Base-by-base conservation (phyloP, 495 filamentous ascomycete genomes). In the Annulohypoxylon maeteangense region DNA sequence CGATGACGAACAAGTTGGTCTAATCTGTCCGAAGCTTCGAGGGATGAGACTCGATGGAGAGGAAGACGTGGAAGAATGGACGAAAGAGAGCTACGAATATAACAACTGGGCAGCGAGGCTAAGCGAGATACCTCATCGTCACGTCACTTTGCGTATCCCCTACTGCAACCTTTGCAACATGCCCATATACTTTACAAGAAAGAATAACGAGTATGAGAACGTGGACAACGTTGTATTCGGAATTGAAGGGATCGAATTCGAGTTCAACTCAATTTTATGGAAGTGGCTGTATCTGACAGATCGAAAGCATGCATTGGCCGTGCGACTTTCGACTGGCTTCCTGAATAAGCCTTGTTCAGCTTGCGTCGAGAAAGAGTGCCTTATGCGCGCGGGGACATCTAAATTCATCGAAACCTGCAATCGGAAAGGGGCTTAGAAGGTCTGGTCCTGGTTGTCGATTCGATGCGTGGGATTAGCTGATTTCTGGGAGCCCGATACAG, bases 111-210 rank as follows among this genome's bases (percentile, higher is more conserved):
- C 61, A 23, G 61, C 61, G n/a, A 34, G 59, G 27, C 8, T 63
- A 4, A 50, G 16, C 36, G 64, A 67, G 74, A 65, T 20, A 1
- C 18, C 7, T 69, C 68, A 71, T 47, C 62, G 68, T 10, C 1
- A 1, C 0, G 36, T 71, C 0, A 71, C 62, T 3, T 7, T 71
- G 10, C 57, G 57, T 0, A 57, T 71, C 18, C 68, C 68, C 4
- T 53, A 5, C 16, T 71, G 68, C 42, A 50, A 54, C 14, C 40
- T 71, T 5, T 71, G 68, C 38, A 25, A 59, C n/a, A 23, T 42
- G 10, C 62, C 68, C 7, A 31, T n/a, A 10, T 65, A 61, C 18
- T 50, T 48, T 57, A 18, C 14, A 29, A 25, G 27, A 11, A 29
- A 62, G 10, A n/a, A 23, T 20, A 6, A 20, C 5, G 18, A 20